phyloP scores from a whole-genome alignment of 2,329 filamentous ascomycete species.

The Aspergillus novofumigatus region DNA sequence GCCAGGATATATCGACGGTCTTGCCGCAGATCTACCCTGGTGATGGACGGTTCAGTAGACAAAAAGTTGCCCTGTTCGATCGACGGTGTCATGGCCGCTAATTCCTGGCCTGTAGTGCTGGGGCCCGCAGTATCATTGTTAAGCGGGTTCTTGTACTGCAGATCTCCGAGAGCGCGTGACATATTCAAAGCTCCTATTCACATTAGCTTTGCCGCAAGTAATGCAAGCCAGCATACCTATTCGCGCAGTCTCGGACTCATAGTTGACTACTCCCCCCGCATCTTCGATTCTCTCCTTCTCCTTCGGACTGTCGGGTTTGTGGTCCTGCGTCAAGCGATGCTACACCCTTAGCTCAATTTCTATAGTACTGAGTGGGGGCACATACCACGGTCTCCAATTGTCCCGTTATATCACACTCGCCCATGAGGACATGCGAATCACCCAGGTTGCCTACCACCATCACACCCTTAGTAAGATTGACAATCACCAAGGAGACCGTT shows the following conservation, averaged over 20 bases:
- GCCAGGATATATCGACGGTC: conserved; percentile 4
- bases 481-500: conserved; percentile 1
- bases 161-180: conserved; percentile 9
- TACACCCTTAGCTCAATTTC: not conserved
- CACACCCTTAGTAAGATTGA: conserved; percentile 3
- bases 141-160: conserved; percentile 6
- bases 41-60: conserved; percentile 1
- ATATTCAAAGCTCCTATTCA: conserved; percentile 7
- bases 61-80: not conserved
- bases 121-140: conserved; percentile 1
- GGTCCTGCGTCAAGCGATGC: conserved; percentile 2
- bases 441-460: conserved; percentile 9
- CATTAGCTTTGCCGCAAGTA: not conserved
- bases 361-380: not conserved
- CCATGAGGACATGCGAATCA: conserved; percentile 2
- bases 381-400: not conserved
- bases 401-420: not conserved
- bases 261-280: conserved; percentile 3
- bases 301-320: conserved; percentile 2
- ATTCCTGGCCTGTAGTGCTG: not conserved
- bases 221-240: not conserved
- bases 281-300: conserved; percentile 7
- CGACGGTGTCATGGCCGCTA: not conserved
- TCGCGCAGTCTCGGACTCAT: not conserved
- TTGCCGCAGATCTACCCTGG: not conserved